Base-by-base conservation (phyloP, 2,329 filamentous ascomycete genomes). In the Diplodia sapinea region DNA sequence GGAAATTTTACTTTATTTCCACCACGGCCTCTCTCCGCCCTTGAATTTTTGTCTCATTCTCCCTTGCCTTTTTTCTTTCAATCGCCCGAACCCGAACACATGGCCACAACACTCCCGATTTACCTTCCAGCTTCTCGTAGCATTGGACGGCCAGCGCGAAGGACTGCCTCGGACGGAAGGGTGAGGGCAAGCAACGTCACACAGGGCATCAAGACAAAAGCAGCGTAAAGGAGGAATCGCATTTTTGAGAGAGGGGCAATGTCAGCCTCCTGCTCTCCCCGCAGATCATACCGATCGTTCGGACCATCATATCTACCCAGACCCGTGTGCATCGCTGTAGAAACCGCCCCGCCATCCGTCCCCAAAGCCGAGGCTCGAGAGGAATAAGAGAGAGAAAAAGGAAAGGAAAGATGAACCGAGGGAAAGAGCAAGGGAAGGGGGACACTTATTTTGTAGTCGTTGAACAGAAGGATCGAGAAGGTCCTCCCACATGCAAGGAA, bases 401-500 rank as follows among this genome's bases (percentile, higher is more conserved):
- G 2, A n/a, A 29, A 43, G 9, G 29, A 23, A 61, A 17, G 15
- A 54, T 20, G 23, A 54, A 13, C 7, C 20, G 40, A 26, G 3
- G 17, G 17, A n/a, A n/a, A n/a, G 6, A n/a, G 17, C 5, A 43
- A 43, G n/a, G 7, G 40, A 47, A 47, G 17, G 40, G 38, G 5
- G 40, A n/a, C n/a, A 17, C 40, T 6, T n/a, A 47, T n/a, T 47
- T n/a, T 6, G 40, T n/a, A n/a, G 40, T n/a, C 40, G 12, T 47
- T n/a, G 17, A 47, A n/a, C 38, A n/a, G 17, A 7, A 47, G 40
- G 40, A 47, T 47, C 40, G 40, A n/a, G 40, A 47, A 47, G 17
- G 17, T 12, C 40, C 55, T 36, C 17, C 55, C 56, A 40, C 26
- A 61, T 61, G 56, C 56, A 61, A 61, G 56, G 38, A 61, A 47